Evolutionary conservation across 306 rosid species (phyloP).

Genomic region (Casuarina equisetifolia): DNA sequence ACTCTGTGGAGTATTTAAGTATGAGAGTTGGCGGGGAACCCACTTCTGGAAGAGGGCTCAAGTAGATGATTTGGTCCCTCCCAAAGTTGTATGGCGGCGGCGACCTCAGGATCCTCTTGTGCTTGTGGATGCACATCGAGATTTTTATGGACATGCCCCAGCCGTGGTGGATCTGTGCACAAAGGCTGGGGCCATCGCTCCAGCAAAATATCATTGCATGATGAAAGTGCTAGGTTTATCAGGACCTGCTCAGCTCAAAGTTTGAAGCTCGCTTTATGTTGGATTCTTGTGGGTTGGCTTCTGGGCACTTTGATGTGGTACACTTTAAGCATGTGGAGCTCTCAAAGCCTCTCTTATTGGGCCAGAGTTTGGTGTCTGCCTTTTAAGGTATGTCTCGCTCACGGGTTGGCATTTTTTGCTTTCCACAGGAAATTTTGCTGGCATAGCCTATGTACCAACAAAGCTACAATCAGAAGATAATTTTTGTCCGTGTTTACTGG

Average conservation of each 20-base stretch:
- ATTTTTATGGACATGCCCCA: constrained; percentile 73
- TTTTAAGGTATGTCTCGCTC: constrained; percentile 25
- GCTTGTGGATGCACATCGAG: constrained; percentile 64
- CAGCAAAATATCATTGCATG: constrained; percentile 58
- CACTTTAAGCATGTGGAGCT: constrained; percentile 8
- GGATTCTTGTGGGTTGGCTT: constrained; percentile 14
- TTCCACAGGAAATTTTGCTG: not conserved
- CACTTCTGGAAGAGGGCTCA: constrained; percentile 82
- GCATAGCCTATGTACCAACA: not conserved
- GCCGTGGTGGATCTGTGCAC: constrained; percentile 76
- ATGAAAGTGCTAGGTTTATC: constrained; percentile 81
- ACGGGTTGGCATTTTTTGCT: constrained; percentile 7
- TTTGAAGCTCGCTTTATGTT: constrained; percentile 7
- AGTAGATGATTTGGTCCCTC: constrained; percentile 79
- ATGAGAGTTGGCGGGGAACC: constrained; percentile 72
- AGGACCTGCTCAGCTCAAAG: constrained; percentile 26
- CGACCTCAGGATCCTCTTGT: constrained; percentile 78
- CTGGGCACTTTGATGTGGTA: constrained; percentile 7
- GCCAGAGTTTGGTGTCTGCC: not conserved
- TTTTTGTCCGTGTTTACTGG: not conserved
- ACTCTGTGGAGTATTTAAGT: constrained; percentile 80
- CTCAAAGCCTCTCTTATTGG: not conserved
- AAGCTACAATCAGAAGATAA: not conserved
- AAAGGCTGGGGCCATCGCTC: constrained; percentile 63
- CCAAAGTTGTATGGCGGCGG: constrained; percentile 67